A percentile compares a stretch with the other conserved stretches of the same genome.
Evolutionary conservation across 2,329 filamentous ascomycete species (phyloP).

Genomic region (Chrysoporthe puriensis): DNA sequence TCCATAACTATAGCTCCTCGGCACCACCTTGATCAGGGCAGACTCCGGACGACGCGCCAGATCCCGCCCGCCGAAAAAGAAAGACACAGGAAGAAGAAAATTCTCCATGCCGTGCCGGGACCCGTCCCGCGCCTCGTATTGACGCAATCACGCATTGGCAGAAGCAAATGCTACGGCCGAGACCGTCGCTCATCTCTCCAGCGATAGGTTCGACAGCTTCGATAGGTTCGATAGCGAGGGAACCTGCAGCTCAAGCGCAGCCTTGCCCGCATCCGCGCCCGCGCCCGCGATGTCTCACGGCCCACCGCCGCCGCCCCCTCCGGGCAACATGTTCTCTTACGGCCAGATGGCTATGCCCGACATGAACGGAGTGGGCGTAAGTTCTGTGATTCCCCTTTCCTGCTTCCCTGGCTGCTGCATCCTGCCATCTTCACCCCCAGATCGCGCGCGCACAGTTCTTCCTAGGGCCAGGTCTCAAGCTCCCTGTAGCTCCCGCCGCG

Average conservation of each 20-base stretch:
- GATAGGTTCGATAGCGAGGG: neutral
- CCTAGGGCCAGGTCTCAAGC: too few species aligned
- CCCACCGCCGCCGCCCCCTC: slow-evolving; percentile 25
- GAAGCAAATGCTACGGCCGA: slow-evolving; percentile 17
- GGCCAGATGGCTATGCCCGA: slow-evolving; percentile 24
- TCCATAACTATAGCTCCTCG: slow-evolving; percentile 14
- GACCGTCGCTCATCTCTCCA: neutral
- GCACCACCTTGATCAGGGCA: slow-evolving; percentile 4
- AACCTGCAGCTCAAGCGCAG: slow-evolving; percentile 12
- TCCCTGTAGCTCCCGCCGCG: slow-evolving; percentile 4
- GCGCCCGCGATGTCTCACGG: slow-evolving; percentile 30
- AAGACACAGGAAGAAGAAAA: neutral
- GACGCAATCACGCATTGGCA: slow-evolving; percentile 4
- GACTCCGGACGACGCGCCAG: neutral
- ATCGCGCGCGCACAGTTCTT: slow-evolving; percentile 2
- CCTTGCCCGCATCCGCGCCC: neutral
- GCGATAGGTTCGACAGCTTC: neutral
- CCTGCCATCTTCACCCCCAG: slow-evolving; percentile 1
- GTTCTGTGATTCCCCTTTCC: slow-evolving; percentile 11
- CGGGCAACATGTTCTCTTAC: slow-evolving; percentile 30
- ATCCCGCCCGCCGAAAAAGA: neutral
- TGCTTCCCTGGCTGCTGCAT: slow-evolving; percentile 8
- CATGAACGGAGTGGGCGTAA: slow-evolving; percentile 27
- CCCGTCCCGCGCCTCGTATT: slow-evolving; percentile 14
- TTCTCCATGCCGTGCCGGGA: slow-evolving; percentile 19